Evolutionary conservation across 164 flowering plant genomes (phyloP).

Genomic region (Vitis cinerea): DNA sequence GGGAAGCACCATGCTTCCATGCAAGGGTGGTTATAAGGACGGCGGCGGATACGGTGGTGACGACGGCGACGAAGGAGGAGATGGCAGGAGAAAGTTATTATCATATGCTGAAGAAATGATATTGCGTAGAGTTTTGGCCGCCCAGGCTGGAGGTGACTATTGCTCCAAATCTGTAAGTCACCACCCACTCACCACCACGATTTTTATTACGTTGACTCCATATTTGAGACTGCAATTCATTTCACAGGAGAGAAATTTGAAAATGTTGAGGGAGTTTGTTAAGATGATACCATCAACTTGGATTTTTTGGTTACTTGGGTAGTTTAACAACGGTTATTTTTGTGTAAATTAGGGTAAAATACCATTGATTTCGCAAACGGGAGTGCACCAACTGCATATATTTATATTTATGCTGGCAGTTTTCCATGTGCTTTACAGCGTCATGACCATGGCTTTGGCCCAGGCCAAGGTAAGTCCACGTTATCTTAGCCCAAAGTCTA

Average conservation of each 20-base stretch:
- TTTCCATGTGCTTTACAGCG: slow-evolving; percentile 64
- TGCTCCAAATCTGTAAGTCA: slow-evolving; percentile 28
- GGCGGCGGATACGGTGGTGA: slow-evolving; percentile 1
- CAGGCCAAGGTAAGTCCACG: slow-evolving; percentile 49
- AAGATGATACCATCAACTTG: too few species aligned
- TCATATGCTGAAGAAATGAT: slow-evolving; percentile 28
- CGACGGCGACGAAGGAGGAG: slow-evolving; percentile 10
- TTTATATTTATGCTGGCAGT: slow-evolving; percentile 70
- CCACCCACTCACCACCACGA: not conserved
- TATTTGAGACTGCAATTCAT: too few species aligned
- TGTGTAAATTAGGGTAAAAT: slow-evolving; percentile 30
- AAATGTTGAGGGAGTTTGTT: too few species aligned
- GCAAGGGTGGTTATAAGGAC: slow-evolving; percentile 18
- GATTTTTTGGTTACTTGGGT: too few species aligned
- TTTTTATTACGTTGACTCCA: too few species aligned
- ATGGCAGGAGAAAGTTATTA: slow-evolving; percentile 34
- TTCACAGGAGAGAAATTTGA: too few species aligned
- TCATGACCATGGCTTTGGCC: slow-evolving; percentile 51
- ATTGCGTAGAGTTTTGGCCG: slow-evolving; percentile 51
- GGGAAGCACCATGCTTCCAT: slow-evolving; percentile 57
- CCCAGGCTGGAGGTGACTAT: slow-evolving; percentile 23
- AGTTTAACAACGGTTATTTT: too few species aligned
- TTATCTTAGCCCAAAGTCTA: not conserved
- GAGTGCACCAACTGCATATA: slow-evolving; percentile 65
- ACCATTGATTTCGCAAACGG: slow-evolving; percentile 46